phyloP scores from a whole-genome alignment of 2,329 filamentous ascomycete species.

The Elsinoe batatas region DNA sequence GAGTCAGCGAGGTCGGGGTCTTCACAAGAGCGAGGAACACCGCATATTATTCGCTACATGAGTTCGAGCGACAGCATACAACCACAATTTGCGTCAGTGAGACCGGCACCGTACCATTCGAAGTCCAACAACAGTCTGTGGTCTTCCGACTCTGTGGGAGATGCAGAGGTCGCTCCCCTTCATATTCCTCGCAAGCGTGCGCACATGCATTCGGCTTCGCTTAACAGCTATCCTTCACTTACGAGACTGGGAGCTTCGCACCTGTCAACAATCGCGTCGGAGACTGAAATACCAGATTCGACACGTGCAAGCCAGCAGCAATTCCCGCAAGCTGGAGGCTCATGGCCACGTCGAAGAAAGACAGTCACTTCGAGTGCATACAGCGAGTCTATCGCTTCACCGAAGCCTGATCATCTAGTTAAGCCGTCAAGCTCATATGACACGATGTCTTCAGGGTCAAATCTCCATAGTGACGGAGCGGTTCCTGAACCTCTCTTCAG shows the following conservation, averaged over 20 bases:
- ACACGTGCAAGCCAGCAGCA: conserved; percentile 5
- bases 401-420: background rate
- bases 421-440: conserved; percentile 11
- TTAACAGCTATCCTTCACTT: conserved; percentile 8
- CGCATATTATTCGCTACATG: conserved; percentile 15
- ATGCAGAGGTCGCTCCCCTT: conserved; percentile 23
- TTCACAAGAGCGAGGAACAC: conserved; percentile 12
- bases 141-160: conserved; percentile 18
- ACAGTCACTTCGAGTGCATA: conserved; percentile 10
- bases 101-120: conserved; percentile 15
- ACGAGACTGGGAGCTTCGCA: conserved; percentile 15
- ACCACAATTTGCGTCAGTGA: conserved; percentile 14
- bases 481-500: conserved; percentile 28
- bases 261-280: conserved; percentile 29
- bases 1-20: conserved; percentile 13
- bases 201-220: conserved; percentile 16
- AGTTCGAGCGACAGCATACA: conserved; percentile 15
- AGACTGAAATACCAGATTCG: conserved; percentile 18
- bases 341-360: conserved; percentile 8
- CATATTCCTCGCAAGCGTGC: conserved; percentile 25
- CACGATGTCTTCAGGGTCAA: conserved; percentile 1
- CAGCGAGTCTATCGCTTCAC: conserved; percentile 8
- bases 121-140: conserved; percentile 15
- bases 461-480: conserved; percentile 18
- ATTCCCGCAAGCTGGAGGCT: background rate